Evolutionary conservation across 306 rosid species (phyloP).

Genomic region (Pterocarpus macrocarpus): DNA sequence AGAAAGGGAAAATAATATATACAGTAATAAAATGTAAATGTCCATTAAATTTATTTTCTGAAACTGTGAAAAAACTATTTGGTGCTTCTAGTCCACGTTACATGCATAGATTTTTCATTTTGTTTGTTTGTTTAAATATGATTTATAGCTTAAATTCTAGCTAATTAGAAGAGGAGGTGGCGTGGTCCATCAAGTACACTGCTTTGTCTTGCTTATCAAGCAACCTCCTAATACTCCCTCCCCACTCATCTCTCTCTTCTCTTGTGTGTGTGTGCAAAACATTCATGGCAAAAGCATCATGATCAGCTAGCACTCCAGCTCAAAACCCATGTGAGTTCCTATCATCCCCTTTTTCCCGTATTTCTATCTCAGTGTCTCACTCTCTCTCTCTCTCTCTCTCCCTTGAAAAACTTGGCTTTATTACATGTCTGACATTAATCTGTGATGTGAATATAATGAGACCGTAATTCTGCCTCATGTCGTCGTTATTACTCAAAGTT

Average conservation of each 20-base stretch:
- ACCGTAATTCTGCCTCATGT: slow-evolving; percentile 48
- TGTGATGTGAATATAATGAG: slow-evolving; percentile 37
- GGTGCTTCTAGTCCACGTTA: slow-evolving; percentile 66
- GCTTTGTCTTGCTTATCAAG: slow-evolving; percentile 93
- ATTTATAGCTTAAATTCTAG: slow-evolving; percentile 34
- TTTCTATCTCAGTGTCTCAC: slow-evolving; percentile 46
- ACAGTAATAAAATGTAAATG: too few relatives aligned
- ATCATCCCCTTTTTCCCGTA: slow-evolving; percentile 58
- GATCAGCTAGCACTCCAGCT: slow-evolving; percentile 75
- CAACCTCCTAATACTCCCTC: slow-evolving; percentile 60
- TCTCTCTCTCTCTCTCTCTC: slow-evolving; percentile 37
- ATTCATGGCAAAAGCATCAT: slow-evolving; percentile 93
- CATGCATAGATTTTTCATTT: slow-evolving; percentile 10
- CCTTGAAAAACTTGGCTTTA: slow-evolving; percentile 27
- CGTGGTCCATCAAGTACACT: slow-evolving; percentile 85
- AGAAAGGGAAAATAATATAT: background rate
- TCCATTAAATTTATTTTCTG: background rate
- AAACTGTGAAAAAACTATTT: slow-evolving; percentile 5
- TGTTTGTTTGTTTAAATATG: slow-evolving; percentile 18
- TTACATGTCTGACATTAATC: slow-evolving; percentile 42
- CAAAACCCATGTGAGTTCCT: slow-evolving; percentile 82
- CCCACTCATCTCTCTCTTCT: slow-evolving; percentile 42
- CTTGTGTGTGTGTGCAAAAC: slow-evolving; percentile 48
- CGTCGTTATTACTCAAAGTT: slow-evolving; percentile 61
- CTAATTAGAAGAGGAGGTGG: slow-evolving; percentile 73